phyloP scores from a whole-genome alignment of 2,329 filamentous ascomycete genomes.

The Tolypocladium capitatum region DNA sequence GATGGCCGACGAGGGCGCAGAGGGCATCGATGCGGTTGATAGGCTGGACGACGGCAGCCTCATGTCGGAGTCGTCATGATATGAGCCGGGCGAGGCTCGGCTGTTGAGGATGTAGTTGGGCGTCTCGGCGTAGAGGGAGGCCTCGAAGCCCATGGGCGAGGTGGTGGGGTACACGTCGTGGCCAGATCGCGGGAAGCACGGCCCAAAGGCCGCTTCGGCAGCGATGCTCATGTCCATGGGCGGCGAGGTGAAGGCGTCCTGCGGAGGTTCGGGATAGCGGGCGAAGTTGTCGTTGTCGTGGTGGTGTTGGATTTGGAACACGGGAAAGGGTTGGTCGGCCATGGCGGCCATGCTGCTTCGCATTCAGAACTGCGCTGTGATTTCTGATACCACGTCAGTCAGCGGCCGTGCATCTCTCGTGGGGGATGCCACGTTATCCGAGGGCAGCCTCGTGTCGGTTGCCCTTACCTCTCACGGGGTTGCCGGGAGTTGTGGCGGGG shows the following conservation, averaged over 20 bases:
- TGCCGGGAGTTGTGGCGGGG: background rate
- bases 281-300: conserved; percentile 25
- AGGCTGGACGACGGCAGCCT: conserved; percentile 41
- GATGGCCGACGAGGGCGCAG: conserved; percentile 52
- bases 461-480: conserved; percentile 3
- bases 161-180: conserved; percentile 19
- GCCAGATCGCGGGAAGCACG: background rate
- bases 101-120: conserved; percentile 30
- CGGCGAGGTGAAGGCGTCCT: conserved; percentile 24
- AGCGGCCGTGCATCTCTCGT: background rate
- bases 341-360: conserved; percentile 15
- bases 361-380: background rate
- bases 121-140: conserved; percentile 33
- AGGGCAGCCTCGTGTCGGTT: background rate
- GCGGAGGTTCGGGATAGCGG: conserved; percentile 33
- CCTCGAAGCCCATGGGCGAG: conserved; percentile 31
- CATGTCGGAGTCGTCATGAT: conserved; percentile 37
- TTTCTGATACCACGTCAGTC: background rate
- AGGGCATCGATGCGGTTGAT: conserved; percentile 48
- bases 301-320: conserved; percentile 12
- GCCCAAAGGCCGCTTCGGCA: conserved; percentile 29
- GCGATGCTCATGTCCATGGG: conserved; percentile 35
- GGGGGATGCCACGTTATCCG: no score
- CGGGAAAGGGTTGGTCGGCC: conserved; percentile 14
- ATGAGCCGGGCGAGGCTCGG: conserved; percentile 34